A percentile compares a stretch with the other conserved stretches of the same genome.
These are phyloP conservation scores for Phytophthora sp. DNA, from an alignment of 352 stramenopile genomes.

Conservation along the genomic window DNA sequence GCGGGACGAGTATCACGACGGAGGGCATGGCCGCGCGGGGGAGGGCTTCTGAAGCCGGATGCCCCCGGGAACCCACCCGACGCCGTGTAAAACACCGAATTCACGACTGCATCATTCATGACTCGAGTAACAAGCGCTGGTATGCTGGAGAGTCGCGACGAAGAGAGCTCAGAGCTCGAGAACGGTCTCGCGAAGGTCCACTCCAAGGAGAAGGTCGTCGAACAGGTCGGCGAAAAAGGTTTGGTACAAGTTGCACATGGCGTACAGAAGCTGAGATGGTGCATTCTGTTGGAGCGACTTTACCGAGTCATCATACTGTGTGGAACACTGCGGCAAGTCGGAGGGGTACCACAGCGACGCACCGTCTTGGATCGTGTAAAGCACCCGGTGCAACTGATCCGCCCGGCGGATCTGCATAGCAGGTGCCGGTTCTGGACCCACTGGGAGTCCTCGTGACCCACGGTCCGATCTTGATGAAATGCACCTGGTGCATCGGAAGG, in stretches of 20 bases:
- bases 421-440: not conserved
- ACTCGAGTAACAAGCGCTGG: not conserved
- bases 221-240: not conserved
- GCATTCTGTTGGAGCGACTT: not conserved
- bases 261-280: no score
- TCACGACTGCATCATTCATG: not conserved
- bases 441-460: not conserved
- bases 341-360: not conserved
- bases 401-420: not conserved
- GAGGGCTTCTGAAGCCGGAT: not conserved
- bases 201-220: not conserved
- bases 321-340: not conserved
- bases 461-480: not conserved
- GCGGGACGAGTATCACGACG: no score
- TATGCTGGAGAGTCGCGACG: not conserved
- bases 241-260: not conserved
- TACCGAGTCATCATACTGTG: not conserved
- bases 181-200: not conserved
- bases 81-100: not conserved
- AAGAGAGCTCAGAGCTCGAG: not conserved
- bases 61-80: not conserved
- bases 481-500: not conserved
- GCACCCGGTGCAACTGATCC: not conserved
- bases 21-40: no score
- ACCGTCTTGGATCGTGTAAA: not conserved